A percentile compares a stretch with the other conserved stretches of the same genome.
Conservation (phyloP, 345 rosid genomes). For the Camelina laxa region DNA sequence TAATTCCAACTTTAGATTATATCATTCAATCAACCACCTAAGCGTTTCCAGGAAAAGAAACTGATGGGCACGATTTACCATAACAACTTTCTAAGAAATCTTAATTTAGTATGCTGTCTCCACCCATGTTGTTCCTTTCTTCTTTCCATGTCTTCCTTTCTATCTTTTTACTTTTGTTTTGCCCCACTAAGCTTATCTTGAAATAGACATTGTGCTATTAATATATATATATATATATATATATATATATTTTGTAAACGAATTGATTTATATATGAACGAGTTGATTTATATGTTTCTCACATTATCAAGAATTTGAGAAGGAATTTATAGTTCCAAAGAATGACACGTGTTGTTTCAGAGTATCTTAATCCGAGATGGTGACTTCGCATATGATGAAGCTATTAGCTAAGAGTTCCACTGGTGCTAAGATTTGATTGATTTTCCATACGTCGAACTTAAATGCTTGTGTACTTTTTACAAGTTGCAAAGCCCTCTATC, state of each 20-base stretch:
- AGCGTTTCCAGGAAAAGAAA: background rate
- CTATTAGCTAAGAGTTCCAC: background rate
- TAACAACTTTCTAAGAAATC: constrained; percentile 9
- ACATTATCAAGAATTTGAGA: constrained; percentile 21
- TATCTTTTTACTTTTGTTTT: constrained; percentile 28
- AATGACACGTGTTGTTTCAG: constrained; percentile 10
- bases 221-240: background rate
- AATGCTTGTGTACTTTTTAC: constrained; percentile 2
- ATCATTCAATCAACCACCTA: background rate
- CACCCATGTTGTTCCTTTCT: constrained; percentile 22
- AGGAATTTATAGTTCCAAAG: constrained; percentile 7
- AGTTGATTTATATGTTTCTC: background rate
- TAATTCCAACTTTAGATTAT: background rate
- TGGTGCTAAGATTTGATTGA: constrained; percentile 28
- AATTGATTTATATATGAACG: background rate
- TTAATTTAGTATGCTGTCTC: constrained; percentile 2
- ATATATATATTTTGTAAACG: background rate
- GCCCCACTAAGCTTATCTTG: constrained; percentile 32
- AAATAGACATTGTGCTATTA: background rate
- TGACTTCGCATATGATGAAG: background rate
- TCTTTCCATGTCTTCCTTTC: constrained; percentile 26
- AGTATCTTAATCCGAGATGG: constrained; percentile 16
- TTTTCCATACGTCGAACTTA: constrained; percentile 21
- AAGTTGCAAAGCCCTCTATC: constrained; percentile 3
- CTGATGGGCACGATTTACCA: constrained; percentile 11